A percentile compares a stretch with the other conserved stretches of the same genome.
Conservation (phyloP, 2,329 filamentous ascomycete genomes). For the Plectosphaerella sp. region DNA sequence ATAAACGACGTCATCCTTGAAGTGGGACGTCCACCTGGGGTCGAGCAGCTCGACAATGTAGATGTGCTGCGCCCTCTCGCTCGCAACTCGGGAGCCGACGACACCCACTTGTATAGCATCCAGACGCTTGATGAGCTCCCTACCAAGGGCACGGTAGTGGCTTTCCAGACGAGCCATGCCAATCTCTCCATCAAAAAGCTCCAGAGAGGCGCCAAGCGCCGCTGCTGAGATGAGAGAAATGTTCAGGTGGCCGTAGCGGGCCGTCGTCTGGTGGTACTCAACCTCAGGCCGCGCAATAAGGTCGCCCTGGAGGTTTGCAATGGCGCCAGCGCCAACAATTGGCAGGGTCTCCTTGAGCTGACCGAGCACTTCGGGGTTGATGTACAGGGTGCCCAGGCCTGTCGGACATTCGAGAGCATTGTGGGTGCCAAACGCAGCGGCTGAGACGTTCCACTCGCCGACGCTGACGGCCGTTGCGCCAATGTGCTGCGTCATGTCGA, state of each 20-base stretch:
- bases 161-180: constrained; percentile 14
- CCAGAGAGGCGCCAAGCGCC: constrained; percentile 16
- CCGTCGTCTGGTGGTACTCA: constrained; percentile 15
- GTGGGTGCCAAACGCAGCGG: constrained; percentile 24
- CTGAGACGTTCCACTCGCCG: constrained; percentile 17
- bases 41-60: constrained; percentile 18
- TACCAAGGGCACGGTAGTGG: constrained; percentile 5
- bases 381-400: constrained; percentile 23
- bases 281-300: neutral
- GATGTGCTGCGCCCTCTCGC: constrained; percentile 19
- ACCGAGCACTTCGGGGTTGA: constrained; percentile 15
- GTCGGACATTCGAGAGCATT: constrained; percentile 26
- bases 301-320: neutral
- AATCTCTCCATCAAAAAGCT: constrained; percentile 19
- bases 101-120: constrained; percentile 13
- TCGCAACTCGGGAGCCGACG: constrained; percentile 12
- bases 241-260: constrained; percentile 24
- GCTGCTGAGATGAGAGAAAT: constrained; percentile 15
- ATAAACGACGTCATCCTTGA: constrained; percentile 10
- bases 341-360: constrained; percentile 18
- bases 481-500: constrained; percentile 25
- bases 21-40: constrained; percentile 13
- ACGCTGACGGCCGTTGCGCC: constrained; percentile 24
- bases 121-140: constrained; percentile 8
- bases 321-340: constrained; percentile 12